phyloP scores from a whole-genome alignment of 2,329 filamentous ascomycete genomes.

The Apiospora phragmitis region DNA sequence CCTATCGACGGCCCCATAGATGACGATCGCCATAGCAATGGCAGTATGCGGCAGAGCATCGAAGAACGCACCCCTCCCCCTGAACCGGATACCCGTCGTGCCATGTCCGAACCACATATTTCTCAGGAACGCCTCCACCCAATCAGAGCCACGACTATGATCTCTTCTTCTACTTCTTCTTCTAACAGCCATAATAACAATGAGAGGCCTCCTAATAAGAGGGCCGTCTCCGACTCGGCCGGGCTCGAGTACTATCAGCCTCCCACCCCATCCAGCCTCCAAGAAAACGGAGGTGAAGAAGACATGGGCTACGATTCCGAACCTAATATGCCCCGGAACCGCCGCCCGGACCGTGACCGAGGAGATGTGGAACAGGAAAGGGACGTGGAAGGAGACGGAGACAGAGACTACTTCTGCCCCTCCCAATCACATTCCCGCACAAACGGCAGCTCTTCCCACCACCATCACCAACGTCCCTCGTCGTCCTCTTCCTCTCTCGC shows the following conservation, averaged over 20 bases:
- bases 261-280: slow-evolving; percentile 27
- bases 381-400: not conserved
- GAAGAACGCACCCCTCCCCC: slow-evolving; percentile 11
- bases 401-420: not conserved
- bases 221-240: slow-evolving; percentile 25
- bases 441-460: not conserved
- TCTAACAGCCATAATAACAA: not conserved
- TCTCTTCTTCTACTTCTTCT: not conserved
- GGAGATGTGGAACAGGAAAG: slow-evolving; percentile 19
- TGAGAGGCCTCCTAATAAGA: not conserved
- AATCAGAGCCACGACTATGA: not conserved
- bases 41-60: not conserved
- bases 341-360: not conserved
- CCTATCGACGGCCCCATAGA: not conserved
- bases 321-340: slow-evolving; percentile 25
- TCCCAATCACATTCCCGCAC: not conserved
- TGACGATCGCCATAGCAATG: not conserved
- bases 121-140: not conserved
- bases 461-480: not conserved
- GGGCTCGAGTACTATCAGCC: slow-evolving; percentile 21
- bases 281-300: slow-evolving; percentile 15
- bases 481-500: slow-evolving; percentile 4
- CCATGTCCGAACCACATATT: slow-evolving; percentile 20
- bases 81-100: slow-evolving; percentile 13
- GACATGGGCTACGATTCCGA: slow-evolving; percentile 35